These are phyloP conservation scores for Annona cherimola DNA, from an alignment of 164 flowering plant genomes.

Conservation along the genomic window DNA sequence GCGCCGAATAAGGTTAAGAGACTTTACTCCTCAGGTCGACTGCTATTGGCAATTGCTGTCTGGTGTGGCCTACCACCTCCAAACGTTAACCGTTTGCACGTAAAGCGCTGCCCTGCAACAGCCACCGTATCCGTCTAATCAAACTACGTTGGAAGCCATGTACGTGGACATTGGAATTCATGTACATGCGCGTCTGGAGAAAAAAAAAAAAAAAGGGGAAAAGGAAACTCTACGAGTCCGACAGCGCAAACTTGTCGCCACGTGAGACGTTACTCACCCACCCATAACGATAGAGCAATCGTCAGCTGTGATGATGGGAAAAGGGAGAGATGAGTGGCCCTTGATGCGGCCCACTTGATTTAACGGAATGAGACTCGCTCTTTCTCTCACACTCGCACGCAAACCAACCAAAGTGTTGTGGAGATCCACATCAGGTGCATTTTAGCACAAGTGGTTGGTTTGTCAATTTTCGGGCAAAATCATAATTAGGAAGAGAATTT, in stretches of 20 bases:
- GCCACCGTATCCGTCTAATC: not conserved
- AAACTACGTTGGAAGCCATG: not conserved
- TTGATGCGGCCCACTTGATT: not conserved
- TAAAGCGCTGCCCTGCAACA: not conserved
- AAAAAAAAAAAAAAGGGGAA: not conserved
- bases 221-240: not conserved
- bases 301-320: not conserved
- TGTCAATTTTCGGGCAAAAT: not conserved
- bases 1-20: too few relatives aligned
- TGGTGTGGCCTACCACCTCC: not conserved
- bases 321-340: not conserved
- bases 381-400: not conserved
- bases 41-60: too few relatives aligned
- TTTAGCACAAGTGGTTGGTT: slow-evolving; percentile 1
- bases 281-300: not conserved
- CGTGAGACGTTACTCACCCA: not conserved
- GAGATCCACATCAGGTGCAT: slow-evolving; percentile 1
- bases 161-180: too few relatives aligned
- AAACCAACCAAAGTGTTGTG: not conserved
- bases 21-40: too few relatives aligned
- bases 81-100: not conserved
- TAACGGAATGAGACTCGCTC: not conserved
- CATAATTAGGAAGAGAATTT: not conserved
- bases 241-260: not conserved
- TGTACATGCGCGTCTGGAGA: not conserved